Evolutionary conservation across 108 stramenopile genomes (phyloP), one percentile per base, ranked within the genome.

Genomic region (Cyclostephanos tholiformis): DNA sequence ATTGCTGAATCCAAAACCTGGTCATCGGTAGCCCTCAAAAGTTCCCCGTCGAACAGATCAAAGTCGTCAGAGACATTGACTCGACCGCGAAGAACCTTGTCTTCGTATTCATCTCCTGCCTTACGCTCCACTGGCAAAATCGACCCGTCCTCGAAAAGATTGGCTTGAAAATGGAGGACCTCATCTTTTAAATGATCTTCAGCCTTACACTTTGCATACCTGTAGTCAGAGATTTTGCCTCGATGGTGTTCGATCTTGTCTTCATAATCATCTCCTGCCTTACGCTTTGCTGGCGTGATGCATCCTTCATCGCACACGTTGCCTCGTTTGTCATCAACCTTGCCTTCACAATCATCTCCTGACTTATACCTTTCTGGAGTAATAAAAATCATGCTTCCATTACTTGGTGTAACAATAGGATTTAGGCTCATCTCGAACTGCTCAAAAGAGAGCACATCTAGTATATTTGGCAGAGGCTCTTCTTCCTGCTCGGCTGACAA

Each of bases 21-120:
- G 55, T 75, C 75, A 16, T 32, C 53, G 14, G 66, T 38, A 26
- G 58, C 22, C 17, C 29, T 75, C 23, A 75, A 46, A 43, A 77
- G 53, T 20, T 63, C 63, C 9, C 76, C 76, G 44, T 77, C 68
- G 62, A 77, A 77, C 63, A 77, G 56, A 69, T 77, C 68, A 27
- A 77, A 77, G 43, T 77, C 76, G 29, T 77, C 68, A 49, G 39
- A 61, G 11, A 69, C 17, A 26, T 65, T 58, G 36, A 26, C n/a
- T 26, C 48, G 66, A 41, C 19, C 38, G 26, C 39, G 30, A 57
- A 13, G 13, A 26, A 52, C 48, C 51, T 75, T 67, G 38, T 32
- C 53, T 57, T 65, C 56, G 32, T 63, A 64, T 39, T 77, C 76
- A 52, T 56, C 68, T 30, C 32, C 32, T 30, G 19, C 14, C 36